Conservation (phyloP, 2,329 filamentous ascomycete species). For the Scedosporium apiospermum region DNA sequence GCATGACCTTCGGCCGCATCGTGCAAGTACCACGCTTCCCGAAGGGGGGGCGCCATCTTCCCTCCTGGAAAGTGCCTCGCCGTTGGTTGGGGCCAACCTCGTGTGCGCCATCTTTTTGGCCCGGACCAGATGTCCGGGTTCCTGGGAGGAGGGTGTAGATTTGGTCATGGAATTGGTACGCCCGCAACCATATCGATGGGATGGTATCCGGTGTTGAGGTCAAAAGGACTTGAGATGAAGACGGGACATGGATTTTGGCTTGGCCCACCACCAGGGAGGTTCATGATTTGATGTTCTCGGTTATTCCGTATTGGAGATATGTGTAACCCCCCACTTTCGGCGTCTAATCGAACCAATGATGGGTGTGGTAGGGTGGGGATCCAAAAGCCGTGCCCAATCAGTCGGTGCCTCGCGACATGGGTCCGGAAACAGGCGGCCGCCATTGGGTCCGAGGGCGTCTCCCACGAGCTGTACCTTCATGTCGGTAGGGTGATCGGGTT, state of each 20-base stretch:
- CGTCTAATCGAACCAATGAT: background rate
- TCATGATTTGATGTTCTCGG: background rate
- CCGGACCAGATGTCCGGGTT: background rate
- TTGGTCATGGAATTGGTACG: background rate
- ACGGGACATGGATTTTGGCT: background rate
- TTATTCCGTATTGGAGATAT: background rate
- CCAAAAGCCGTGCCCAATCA: background rate
- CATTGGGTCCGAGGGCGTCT: background rate
- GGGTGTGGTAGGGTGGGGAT: background rate
- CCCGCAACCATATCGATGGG: background rate
- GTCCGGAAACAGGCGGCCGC: background rate
- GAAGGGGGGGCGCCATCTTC: background rate
- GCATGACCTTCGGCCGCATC: background rate
- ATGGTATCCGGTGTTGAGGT: background rate
- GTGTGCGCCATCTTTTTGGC: background rate
- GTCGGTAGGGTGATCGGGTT: background rate
- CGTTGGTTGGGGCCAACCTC: background rate
- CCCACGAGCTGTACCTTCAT: background rate
- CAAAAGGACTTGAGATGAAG: background rate
- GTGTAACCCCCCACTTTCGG: background rate
- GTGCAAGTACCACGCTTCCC: background rate
- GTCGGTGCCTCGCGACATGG: background rate
- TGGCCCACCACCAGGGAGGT: background rate
- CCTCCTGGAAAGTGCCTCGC: background rate
- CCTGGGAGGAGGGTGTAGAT: too few relatives aligned